These are phyloP conservation scores for Fusarium tanahbumbuense DNA, from an alignment of 2,329 filamentous ascomycete species.

Conservation along the genomic window DNA sequence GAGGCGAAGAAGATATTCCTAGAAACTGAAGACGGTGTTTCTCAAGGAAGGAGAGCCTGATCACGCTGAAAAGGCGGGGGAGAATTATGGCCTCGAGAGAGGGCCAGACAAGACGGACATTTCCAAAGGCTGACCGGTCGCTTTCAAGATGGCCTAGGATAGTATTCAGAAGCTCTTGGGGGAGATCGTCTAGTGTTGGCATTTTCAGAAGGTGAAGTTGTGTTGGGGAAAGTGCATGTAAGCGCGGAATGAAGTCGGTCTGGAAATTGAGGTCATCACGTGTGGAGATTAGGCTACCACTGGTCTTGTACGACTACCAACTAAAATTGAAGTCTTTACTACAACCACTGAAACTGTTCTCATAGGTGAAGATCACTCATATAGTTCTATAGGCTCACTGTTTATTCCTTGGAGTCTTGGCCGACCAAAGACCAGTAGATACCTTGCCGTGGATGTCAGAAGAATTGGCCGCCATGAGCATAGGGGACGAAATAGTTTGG, in stretches of 20 bases:
- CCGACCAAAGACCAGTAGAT: accelerated
- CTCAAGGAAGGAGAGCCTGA: neutral
- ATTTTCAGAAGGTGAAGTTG: neutral
- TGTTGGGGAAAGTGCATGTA: neutral
- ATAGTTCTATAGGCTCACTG: accelerated
- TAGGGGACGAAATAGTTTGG: no score
- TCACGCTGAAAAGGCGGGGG: neutral
- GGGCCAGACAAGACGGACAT: neutral
- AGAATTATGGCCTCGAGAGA: neutral
- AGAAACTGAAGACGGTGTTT: neutral
- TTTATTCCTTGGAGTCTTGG: neutral
- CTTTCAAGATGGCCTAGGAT: neutral
- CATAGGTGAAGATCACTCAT: neutral
- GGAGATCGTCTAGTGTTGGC: neutral
- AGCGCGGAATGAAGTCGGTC: neutral
- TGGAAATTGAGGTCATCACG: neutral
- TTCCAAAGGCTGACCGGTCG: neutral
- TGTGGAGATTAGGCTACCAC: neutral
- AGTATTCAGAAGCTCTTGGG: neutral
- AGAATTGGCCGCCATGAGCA: no score
- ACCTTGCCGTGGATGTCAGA: no score
- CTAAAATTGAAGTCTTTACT: neutral
- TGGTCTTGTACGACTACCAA: neutral
- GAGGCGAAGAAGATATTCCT: neutral
- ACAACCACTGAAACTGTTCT: neutral